Evolutionary conservation across 116 monocot species (phyloP).

Genomic region (Dioscorea cayenensis): DNA sequence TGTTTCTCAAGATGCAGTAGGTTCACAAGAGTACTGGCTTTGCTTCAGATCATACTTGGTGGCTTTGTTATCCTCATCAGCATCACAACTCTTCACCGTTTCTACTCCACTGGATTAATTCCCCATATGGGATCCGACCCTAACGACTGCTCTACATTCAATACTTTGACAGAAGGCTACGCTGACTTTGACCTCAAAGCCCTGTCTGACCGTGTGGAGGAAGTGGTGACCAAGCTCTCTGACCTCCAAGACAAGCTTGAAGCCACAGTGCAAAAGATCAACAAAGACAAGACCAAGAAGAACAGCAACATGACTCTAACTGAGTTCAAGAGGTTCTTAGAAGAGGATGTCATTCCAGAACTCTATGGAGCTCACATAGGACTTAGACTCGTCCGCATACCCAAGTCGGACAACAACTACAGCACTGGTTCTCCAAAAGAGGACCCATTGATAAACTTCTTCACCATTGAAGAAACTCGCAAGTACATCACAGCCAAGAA

Average conservation of each 20-base stretch:
- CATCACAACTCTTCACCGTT: conserved; percentile 51
- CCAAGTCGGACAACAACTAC: conserved; percentile 13
- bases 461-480: conserved; percentile 59
- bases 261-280: conserved; percentile 28
- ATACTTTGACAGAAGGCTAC: conserved; percentile 20
- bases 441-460: conserved; percentile 74
- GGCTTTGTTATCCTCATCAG: conserved; percentile 39
- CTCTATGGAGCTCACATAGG: conserved; percentile 70
- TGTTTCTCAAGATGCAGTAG: conserved; percentile 9
- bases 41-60: conserved; percentile 44
- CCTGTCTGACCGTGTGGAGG: conserved; percentile 61
- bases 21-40: conserved; percentile 27
- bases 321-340: conserved; percentile 52
- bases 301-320: conserved; percentile 22
- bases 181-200: conserved; percentile 52
- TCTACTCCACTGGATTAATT: conserved; percentile 23
- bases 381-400: conserved; percentile 56
- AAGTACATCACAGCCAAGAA: conserved; percentile 65
- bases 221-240: conserved; percentile 41
- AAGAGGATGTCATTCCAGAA: conserved; percentile 73
- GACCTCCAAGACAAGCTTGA: conserved; percentile 72
- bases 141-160: conserved; percentile 13
- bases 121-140: conserved; percentile 3
- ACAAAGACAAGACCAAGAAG: conserved; percentile 15
- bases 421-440: conserved; percentile 9